A percentile compares a stretch with the other conserved stretches of the same genome.
phyloP scores from a whole-genome alignment of 345 rosid genomes.

The Draba incana region DNA sequence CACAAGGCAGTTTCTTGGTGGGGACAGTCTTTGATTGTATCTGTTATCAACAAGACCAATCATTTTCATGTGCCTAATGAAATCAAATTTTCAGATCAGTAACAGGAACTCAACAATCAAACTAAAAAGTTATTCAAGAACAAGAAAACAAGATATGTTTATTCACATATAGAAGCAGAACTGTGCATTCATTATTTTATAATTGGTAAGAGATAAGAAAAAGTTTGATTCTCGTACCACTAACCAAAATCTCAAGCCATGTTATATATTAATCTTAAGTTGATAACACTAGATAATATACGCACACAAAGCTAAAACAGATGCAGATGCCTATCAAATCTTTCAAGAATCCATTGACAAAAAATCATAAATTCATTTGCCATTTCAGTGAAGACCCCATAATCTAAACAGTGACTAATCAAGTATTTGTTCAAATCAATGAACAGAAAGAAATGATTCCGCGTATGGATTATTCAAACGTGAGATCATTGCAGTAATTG shows the following conservation, averaged over 20 bases:
- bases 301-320: conserved; percentile 25
- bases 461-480: conserved; percentile 33
- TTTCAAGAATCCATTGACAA: conserved; percentile 33
- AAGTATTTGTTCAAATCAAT: conserved; percentile 21
- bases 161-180: conserved; percentile 18
- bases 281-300: conserved; percentile 32
- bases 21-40: conserved; percentile 40
- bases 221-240: conserved; percentile 41
- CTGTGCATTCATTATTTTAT: conserved; percentile 21
- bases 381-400: conserved; percentile 14
- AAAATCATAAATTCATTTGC: background rate
- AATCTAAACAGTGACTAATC: conserved; percentile 24
- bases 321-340: conserved; percentile 31
- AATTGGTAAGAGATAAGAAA: conserved; percentile 20
- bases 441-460: conserved; percentile 27
- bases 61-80: conserved; percentile 42
- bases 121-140: conserved; percentile 16
- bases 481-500: conserved; percentile 46
- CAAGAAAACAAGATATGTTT: conserved; percentile 20
- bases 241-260: conserved; percentile 28
- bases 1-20: conserved; percentile 41
- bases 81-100: conserved; percentile 41
- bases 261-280: conserved; percentile 25
- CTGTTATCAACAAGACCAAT: conserved; percentile 43
- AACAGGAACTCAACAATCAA: conserved; percentile 39